A percentile compares a stretch with the other conserved stretches of the same genome.
These are phyloP conservation scores for Psilocybe cyanescens DNA, from an alignment of 768 basidiomycete species.

Conservation along the genomic window DNA sequence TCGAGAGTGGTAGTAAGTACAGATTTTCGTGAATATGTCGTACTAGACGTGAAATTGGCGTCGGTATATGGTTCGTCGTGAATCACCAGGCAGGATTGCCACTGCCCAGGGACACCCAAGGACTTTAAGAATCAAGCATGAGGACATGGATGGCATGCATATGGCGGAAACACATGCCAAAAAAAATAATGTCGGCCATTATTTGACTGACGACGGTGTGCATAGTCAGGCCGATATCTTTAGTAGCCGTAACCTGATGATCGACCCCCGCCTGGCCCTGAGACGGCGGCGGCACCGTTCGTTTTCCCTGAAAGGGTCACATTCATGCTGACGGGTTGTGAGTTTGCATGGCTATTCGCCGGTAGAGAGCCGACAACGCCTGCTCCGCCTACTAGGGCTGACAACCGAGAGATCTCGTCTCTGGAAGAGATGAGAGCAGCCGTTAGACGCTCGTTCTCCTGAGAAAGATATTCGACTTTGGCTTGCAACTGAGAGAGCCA, in stretches of 20 bases:
- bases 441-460: conserved; percentile 94
- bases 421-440: conserved; percentile 84
- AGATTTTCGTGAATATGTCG: conserved; percentile 11
- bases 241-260: conserved; percentile 46
- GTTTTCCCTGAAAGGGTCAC: conserved; percentile 38
- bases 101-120: neutral
- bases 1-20: conserved; percentile 13
- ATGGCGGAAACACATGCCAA: neutral
- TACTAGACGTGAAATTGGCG: neutral
- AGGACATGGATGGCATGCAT: neutral
- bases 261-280: conserved; percentile 33
- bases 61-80: conserved; percentile 1
- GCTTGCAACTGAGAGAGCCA: conserved; percentile 93
- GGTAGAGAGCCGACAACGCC: conserved; percentile 50
- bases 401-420: conserved; percentile 89
- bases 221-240: conserved; percentile 1
- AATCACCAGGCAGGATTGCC: neutral
- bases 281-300: conserved; percentile 31
- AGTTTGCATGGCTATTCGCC: conserved; percentile 30
- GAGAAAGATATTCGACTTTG: conserved; percentile 89
- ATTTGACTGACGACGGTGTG: neutral
- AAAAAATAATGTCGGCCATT: neutral
- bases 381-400: conserved; percentile 69
- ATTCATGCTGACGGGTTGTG: conserved; percentile 51
- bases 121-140: neutral